Evolutionary conservation across 805 yeast genomes (phyloP).

Genomic region (Danielozyma ontarioensis): DNA sequence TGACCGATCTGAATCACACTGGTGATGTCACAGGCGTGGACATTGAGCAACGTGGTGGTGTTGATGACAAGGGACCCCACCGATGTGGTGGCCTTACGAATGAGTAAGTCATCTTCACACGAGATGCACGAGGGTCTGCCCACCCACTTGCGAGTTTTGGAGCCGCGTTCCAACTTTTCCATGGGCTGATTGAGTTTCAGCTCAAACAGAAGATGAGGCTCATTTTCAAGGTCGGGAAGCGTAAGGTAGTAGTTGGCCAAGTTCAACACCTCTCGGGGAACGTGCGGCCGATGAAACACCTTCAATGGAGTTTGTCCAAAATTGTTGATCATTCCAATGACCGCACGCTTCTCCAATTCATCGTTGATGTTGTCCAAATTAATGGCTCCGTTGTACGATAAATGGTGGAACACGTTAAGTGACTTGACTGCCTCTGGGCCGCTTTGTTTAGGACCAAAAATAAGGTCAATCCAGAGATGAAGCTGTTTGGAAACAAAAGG

Average conservation of each 20-base stretch:
- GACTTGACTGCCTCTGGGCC: slow-evolving; percentile 65
- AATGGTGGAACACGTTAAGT: slow-evolving; percentile 75
- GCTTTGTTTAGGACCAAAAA: slow-evolving; percentile 76
- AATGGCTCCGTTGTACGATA: slow-evolving; percentile 81
- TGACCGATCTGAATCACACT: slow-evolving; percentile 37
- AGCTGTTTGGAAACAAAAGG: slow-evolving; percentile 71
- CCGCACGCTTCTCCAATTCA: slow-evolving; percentile 67
- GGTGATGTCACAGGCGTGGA: slow-evolving; percentile 37
- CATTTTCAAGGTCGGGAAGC: slow-evolving; percentile 16
- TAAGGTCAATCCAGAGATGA: slow-evolving; percentile 79
- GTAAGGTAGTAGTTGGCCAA: slow-evolving; percentile 33
- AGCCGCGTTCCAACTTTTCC: slow-evolving; percentile 40
- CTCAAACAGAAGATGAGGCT: slow-evolving; percentile 40
- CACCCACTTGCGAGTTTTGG: slow-evolving; percentile 42
- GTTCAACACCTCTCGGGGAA: slow-evolving; percentile 37
- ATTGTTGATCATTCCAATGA: slow-evolving; percentile 81
- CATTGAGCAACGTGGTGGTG: slow-evolving; percentile 35
- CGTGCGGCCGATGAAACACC: slow-evolving; percentile 66
- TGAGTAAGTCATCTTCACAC: slow-evolving; percentile 31
- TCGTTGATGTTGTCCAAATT: slow-evolving; percentile 70
- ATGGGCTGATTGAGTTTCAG: slow-evolving; percentile 38
- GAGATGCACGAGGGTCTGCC: slow-evolving; percentile 41
- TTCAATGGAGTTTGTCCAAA: slow-evolving; percentile 88
- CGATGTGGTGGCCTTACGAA: slow-evolving; percentile 23
- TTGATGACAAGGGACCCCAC: slow-evolving; percentile 36